Conservation (phyloP, 495 filamentous ascomycete genomes). For the Chaetomium cochliodes region DNA sequence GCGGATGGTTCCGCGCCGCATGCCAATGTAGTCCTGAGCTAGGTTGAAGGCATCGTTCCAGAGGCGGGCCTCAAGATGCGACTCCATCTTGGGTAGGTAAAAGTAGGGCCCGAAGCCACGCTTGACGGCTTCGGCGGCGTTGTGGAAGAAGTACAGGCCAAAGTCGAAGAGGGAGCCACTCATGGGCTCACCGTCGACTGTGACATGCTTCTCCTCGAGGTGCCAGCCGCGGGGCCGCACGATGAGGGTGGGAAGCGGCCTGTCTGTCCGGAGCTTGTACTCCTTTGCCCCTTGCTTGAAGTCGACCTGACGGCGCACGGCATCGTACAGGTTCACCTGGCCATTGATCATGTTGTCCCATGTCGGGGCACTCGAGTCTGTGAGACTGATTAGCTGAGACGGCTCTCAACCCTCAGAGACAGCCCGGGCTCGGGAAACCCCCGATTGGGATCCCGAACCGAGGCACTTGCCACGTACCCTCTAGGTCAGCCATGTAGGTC, state of each 20-base stretch:
- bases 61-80: conserved; percentile 90
- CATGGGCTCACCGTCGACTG: conserved; percentile 91
- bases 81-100: conserved; percentile 99
- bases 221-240: conserved; percentile 90
- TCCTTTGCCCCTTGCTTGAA: conserved; percentile 95
- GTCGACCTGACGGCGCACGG: conserved; percentile 90
- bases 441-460: background rate
- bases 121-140: conserved; percentile 83
- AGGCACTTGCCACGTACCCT: conserved; percentile 57
- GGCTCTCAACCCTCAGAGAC: background rate
- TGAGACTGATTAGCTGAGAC: no score
- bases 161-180: conserved; percentile 95
- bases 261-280: conserved; percentile 93
- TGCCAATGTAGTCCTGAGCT: conserved; percentile 84
- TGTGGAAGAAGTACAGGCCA: conserved; percentile 99
- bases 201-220: conserved; percentile 98
- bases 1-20: conserved; percentile 88
- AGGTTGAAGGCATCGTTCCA: conserved; percentile 99
- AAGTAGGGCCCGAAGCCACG: conserved; percentile 92
- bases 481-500: conserved; percentile 99
- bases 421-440: background rate
- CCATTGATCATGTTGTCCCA: conserved; percentile 99
- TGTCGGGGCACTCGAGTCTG: conserved; percentile 94
- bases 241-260: conserved; percentile 75
- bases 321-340: conserved; percentile 97